These are phyloP conservation scores for Bodo saltans DNA, from an alignment of 78 protist species.

Conservation along the genomic window DNA sequence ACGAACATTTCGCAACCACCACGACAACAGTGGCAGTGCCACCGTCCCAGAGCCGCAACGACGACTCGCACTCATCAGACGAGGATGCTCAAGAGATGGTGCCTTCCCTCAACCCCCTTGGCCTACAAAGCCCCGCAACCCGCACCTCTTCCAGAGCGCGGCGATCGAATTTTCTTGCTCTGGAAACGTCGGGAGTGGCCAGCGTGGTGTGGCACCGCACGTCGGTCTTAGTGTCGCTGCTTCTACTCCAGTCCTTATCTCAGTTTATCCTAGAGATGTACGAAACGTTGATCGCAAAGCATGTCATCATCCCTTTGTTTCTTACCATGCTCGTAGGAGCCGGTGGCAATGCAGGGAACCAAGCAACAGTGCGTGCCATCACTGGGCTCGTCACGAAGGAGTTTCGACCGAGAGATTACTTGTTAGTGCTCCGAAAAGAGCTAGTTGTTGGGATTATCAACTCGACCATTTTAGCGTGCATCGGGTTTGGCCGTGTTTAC, in stretches of 20 bases:
- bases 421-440: not conserved
- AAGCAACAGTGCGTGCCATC: conserved; percentile 28
- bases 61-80: no score
- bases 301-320: conserved; percentile 31
- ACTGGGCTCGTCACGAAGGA: conserved; percentile 21
- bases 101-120: no score
- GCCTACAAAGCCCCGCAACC: no score
- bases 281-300: conserved; percentile 16
- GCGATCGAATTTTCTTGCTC: no score
- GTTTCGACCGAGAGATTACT: not conserved
- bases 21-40: no score
- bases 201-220: conserved; percentile 27
- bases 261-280: conserved; percentile 12
- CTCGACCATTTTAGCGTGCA: not conserved
- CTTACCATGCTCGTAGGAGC: conserved; percentile 58
- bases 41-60: no score
- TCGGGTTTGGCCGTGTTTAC: conserved; percentile 18
- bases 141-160: no score
- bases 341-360: conserved; percentile 55
- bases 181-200: no score
- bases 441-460: not conserved
- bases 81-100: no score
- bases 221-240: conserved; percentile 27
- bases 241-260: conserved; percentile 28
- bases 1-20: no score